Conservation (phyloP, 139 green algal species). For the Micractinium conductrix region DNA sequence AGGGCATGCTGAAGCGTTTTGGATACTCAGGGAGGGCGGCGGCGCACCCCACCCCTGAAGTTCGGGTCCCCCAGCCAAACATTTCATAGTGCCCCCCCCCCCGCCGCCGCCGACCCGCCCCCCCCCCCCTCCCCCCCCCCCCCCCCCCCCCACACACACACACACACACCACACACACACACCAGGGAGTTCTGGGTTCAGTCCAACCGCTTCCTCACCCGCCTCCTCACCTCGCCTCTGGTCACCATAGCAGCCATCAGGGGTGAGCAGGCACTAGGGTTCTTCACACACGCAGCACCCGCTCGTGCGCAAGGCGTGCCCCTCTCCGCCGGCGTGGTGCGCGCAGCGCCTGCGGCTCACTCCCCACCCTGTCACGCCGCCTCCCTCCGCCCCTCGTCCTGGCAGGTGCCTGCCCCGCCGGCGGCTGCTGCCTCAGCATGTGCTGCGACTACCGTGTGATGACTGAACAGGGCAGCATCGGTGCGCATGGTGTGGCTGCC, state of each 20-base stretch:
- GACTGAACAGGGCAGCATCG: slow-evolving; percentile 65
- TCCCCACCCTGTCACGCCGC: neutral
- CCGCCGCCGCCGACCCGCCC: too few species aligned
- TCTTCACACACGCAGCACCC: too few species aligned
- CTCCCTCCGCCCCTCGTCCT: neutral
- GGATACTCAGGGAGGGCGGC: too few species aligned
- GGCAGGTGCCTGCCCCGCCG: slow-evolving; percentile 83
- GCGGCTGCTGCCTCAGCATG: slow-evolving; percentile 87
- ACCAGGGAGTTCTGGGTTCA: slow-evolving; percentile 83
- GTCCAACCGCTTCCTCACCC: slow-evolving; percentile 78
- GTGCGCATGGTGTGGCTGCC: slow-evolving; percentile 8
- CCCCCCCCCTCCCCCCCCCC: neutral
- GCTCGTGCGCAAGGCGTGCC: too few species aligned
- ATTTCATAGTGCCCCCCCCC: neutral
- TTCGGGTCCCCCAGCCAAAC: too few species aligned
- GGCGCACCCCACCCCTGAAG: too few species aligned
- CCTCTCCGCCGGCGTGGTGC: too few species aligned
- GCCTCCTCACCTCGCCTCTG: slow-evolving; percentile 71
- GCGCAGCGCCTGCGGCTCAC: too few species aligned
- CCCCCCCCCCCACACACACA: too few species aligned
- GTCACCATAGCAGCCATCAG: slow-evolving; percentile 86
- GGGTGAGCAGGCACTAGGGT: slow-evolving; percentile 41
- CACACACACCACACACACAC: too few species aligned
- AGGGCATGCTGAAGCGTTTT: too few species aligned
- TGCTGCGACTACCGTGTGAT: slow-evolving; percentile 92